These are phyloP conservation scores for Wickerhamiella spandovensis DNA, from an alignment of 805 yeast genomes.

Conservation along the genomic window DNA sequence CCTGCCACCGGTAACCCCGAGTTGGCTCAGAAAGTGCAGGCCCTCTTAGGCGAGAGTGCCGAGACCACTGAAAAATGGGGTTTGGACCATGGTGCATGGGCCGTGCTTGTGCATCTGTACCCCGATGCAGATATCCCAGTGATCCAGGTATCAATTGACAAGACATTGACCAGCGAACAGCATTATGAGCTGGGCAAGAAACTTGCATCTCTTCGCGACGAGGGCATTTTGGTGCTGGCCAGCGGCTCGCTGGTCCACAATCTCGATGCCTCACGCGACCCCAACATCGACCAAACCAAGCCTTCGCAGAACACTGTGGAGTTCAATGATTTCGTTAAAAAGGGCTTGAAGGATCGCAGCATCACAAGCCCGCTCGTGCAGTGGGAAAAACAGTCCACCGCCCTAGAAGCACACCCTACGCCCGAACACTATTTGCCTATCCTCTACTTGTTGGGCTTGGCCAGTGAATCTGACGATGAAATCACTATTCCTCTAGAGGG, in stretches of 20 bases:
- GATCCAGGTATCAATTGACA: constrained; percentile 25
- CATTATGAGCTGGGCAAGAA: constrained; percentile 38
- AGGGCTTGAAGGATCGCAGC: constrained; percentile 17
- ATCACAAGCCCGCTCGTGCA: constrained; percentile 3
- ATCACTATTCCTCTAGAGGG: not conserved
- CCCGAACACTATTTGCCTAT: constrained; percentile 40
- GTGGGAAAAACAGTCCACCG: constrained; percentile 4
- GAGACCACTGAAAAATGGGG: constrained; percentile 3
- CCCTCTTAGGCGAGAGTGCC: not conserved
- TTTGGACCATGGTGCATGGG: constrained; percentile 6
- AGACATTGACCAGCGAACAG: constrained; percentile 26
- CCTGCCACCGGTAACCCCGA: constrained; percentile 6
- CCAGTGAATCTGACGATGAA: not conserved
- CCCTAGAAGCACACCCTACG: constrained; percentile 46
- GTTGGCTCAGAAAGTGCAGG: constrained; percentile 1
- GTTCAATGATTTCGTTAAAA: constrained; percentile 28
- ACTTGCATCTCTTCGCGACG: constrained; percentile 34
- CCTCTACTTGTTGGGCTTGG: constrained; percentile 4
- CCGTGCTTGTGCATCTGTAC: constrained; percentile 3
- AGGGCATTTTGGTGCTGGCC: constrained; percentile 38
- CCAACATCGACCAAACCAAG: constrained; percentile 23
- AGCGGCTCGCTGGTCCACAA: constrained; percentile 69
- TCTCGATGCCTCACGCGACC: constrained; percentile 30
- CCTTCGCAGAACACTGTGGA: constrained; percentile 20
- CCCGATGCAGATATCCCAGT: constrained; percentile 19